Base-by-base conservation (phyloP, 2,329 filamentous ascomycete genomes). In the Pseudogymnoascus sp. region DNA sequence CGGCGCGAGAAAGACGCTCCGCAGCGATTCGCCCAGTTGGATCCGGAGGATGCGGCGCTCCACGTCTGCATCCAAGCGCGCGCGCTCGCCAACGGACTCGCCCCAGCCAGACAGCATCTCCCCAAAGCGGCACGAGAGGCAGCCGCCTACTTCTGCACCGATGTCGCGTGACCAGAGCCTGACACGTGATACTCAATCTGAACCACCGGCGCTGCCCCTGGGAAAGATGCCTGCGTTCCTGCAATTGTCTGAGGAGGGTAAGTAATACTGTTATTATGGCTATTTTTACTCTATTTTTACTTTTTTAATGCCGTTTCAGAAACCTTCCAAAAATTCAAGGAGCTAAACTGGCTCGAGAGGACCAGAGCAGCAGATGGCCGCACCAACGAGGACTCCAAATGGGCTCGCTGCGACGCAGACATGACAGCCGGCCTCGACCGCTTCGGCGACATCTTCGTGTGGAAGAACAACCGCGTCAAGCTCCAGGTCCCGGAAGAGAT, bases 371-470 rank as follows among this genome's bases (percentile, higher is more conserved):
- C 72, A 71, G 65, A 70, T 69, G 51, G 64, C 68, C 65, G 31
- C 77, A 71, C 73, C 1, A 73, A 1, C 73, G 72, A 61, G 73
- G 68, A 63, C 76, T 73, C 65, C 73, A 69, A 78, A 66, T 89
- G 81, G 80, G 80, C 85, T 3, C 80, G 86, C 62, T 80, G 88
- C 60, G 77, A 76, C 29, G 80, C 83, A 7, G 80, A 84, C 59
- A 21, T 23, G 29, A 78, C 85, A 67, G 80, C 79, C 65, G 74
- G 77, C 37, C 83, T 93, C 68, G 96, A 97, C 75, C 87, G 95
- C 63, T 99, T 97, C 76, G 75, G 81, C 62, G 96, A 97, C 72
- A 91, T 99, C 67, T 88, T 93, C 73, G 91, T 93, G 0, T 99
- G 90, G 86, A 87, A 89, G 66, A 86, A 90, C 73, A 96, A 96